These are phyloP conservation scores for Rhododendron henanense DNA, from an alignment of 148 eudicot species.

Conservation along the genomic window DNA sequence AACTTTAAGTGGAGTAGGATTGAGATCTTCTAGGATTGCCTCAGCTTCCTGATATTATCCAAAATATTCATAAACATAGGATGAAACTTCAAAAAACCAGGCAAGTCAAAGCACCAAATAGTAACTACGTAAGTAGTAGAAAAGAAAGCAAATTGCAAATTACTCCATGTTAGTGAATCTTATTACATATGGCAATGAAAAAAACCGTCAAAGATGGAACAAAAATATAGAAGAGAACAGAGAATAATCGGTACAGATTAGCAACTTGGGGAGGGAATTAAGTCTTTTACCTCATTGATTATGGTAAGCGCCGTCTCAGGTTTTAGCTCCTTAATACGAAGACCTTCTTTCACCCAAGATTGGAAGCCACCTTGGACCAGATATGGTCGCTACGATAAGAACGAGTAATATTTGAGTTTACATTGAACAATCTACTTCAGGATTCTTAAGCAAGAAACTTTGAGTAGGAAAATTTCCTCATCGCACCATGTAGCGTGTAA, in stretches of 20 bases:
- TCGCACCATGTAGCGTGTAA: neutral
- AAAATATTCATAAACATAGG: constrained; percentile 14
- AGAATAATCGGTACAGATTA: neutral
- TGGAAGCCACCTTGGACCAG: constrained; percentile 80
- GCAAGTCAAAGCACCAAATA: neutral
- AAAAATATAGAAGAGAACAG: neutral
- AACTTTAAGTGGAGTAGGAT: constrained; percentile 68
- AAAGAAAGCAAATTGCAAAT: neutral
- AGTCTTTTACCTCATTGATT: constrained; percentile 67
- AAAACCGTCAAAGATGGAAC: neutral
- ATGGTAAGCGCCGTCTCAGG: constrained; percentile 82
- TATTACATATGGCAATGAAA: neutral
- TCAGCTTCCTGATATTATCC: constrained; percentile 70
- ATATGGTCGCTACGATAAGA: constrained; percentile 60
- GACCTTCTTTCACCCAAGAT: constrained; percentile 74
- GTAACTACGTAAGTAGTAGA: neutral
- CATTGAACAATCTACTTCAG: neutral
- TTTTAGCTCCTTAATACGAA: constrained; percentile 77
- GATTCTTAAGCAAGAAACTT: neutral
- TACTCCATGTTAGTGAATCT: neutral
- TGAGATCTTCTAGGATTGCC: constrained; percentile 84
- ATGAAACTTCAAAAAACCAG: neutral
- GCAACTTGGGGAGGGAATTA: neutral
- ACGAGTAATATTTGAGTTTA: constrained; percentile 5
- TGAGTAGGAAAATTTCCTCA: neutral